These are phyloP conservation scores for Beauveria medogensis DNA, from an alignment of 2,329 filamentous ascomycete species.

Conservation along the genomic window DNA sequence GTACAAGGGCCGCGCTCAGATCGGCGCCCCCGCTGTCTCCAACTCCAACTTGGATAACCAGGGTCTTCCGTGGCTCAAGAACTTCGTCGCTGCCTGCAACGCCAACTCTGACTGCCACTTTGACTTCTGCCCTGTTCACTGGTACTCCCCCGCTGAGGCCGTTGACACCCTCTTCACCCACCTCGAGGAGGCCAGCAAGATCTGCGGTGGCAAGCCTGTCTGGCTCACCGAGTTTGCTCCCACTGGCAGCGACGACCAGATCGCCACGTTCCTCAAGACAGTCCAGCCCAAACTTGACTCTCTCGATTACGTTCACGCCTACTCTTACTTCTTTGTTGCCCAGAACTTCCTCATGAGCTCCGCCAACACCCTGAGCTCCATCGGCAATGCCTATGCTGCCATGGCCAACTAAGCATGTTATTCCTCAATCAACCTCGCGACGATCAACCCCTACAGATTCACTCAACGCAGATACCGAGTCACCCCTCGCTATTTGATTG, in stretches of 20 bases:
- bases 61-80: constrained; percentile 49
- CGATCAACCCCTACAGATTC: constrained; percentile 1
- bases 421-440: constrained; percentile 14
- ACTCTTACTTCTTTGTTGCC: constrained; percentile 49
- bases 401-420: constrained; percentile 14
- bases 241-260: constrained; percentile 33
- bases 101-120: constrained; percentile 37
- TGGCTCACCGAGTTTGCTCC: constrained; percentile 61
- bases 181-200: constrained; percentile 36
- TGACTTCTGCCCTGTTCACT: constrained; percentile 57
- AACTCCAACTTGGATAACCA: constrained; percentile 43
- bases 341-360: constrained; percentile 34
- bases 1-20: constrained; percentile 42
- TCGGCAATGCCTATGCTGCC: constrained; percentile 43
- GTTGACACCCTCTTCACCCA: constrained; percentile 47
- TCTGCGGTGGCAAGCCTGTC: constrained; percentile 42
- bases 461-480: constrained; percentile 5
- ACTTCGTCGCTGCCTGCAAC: constrained; percentile 44
- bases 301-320: constrained; percentile 43
- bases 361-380: constrained; percentile 31
- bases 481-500: not conserved
- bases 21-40: constrained; percentile 54
- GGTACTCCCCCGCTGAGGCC: constrained; percentile 46
- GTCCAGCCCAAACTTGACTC: constrained; percentile 41
- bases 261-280: constrained; percentile 39